These are phyloP conservation scores for Amaranthus palmeri DNA, from an alignment of 148 eudicot genomes.

Conservation along the genomic window DNA sequence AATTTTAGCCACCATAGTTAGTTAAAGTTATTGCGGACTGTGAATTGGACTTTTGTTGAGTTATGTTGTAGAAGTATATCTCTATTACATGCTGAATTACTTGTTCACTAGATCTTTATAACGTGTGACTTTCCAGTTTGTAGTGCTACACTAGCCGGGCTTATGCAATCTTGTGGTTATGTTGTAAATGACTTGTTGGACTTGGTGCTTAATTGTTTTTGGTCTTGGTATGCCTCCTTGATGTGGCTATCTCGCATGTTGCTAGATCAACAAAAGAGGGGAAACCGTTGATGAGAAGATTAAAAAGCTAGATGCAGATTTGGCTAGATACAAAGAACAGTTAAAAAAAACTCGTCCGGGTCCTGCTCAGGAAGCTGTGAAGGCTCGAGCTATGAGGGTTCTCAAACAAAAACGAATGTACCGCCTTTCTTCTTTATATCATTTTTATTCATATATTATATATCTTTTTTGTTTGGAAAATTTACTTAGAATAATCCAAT, in stretches of 20 bases:
- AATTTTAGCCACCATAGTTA: no score
- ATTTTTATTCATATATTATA: background rate
- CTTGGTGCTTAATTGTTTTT: background rate
- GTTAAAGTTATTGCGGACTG: no score
- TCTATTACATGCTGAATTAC: no score
- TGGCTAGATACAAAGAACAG: constrained; percentile 88
- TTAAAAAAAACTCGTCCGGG: constrained; percentile 93
- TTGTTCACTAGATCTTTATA: no score
- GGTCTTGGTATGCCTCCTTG: background rate
- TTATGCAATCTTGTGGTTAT: background rate
- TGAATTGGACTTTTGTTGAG: no score
- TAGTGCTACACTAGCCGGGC: no score
- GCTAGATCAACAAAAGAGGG: constrained; percentile 84
- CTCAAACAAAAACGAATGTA: constrained; percentile 94
- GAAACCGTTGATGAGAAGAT: constrained; percentile 91
- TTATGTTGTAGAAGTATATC: no score
- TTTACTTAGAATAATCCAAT: no score
- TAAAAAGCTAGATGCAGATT: constrained; percentile 83
- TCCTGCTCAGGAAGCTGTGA: constrained; percentile 95
- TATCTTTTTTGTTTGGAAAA: background rate
- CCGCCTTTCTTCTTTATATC: constrained; percentile 17
- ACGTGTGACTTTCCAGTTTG: no score
- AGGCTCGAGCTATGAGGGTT: constrained; percentile 94
- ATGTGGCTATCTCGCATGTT: background rate
- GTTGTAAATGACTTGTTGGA: background rate